phyloP scores from a whole-genome alignment of 1,139 yeast species.

The Kazachstania sp. region DNA sequence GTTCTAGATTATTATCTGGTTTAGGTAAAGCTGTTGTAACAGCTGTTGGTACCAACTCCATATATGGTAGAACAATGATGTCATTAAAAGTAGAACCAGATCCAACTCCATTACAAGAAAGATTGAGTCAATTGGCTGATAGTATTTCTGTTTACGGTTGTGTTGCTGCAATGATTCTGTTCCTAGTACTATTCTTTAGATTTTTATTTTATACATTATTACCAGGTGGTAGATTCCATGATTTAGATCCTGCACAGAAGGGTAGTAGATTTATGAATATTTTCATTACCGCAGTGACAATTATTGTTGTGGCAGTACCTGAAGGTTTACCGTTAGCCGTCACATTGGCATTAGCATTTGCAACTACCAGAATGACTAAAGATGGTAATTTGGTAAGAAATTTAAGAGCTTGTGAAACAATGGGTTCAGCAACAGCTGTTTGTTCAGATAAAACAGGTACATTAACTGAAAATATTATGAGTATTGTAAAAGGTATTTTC shows the following conservation, averaged over 20 bases:
- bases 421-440: slow-evolving; percentile 98
- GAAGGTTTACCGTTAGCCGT: slow-evolving; percentile 97
- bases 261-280: slow-evolving; percentile 80
- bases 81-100: slow-evolving; percentile 68
- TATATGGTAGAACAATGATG: slow-evolving; percentile 86
- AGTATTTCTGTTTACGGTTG: slow-evolving; percentile 92
- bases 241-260: slow-evolving; percentile 55
- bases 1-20: slow-evolving; percentile 81
- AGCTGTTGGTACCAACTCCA: slow-evolving; percentile 81
- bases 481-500: slow-evolving; percentile 67
- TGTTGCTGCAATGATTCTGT: slow-evolving; percentile 70
- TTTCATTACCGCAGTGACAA: slow-evolving; percentile 81
- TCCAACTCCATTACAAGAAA: slow-evolving; percentile 79
- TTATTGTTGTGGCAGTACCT: slow-evolving; percentile 95
- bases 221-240: slow-evolving; percentile 40
- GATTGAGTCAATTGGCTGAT: slow-evolving; percentile 76
- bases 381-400: slow-evolving; percentile 95
- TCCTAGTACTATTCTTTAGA: slow-evolving; percentile 68
- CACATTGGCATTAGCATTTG: slow-evolving; percentile 91
- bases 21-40: slow-evolving; percentile 80
- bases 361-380: slow-evolving; percentile 95
- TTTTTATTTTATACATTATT: slow-evolving; percentile 57
- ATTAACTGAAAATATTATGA: slow-evolving; percentile 85
- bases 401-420: slow-evolving; percentile 88
- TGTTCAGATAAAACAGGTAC: slow-evolving; percentile 99